Evolutionary conservation across 306 rosid species (phyloP).

Genomic region (Cicer chorassanicum): DNA sequence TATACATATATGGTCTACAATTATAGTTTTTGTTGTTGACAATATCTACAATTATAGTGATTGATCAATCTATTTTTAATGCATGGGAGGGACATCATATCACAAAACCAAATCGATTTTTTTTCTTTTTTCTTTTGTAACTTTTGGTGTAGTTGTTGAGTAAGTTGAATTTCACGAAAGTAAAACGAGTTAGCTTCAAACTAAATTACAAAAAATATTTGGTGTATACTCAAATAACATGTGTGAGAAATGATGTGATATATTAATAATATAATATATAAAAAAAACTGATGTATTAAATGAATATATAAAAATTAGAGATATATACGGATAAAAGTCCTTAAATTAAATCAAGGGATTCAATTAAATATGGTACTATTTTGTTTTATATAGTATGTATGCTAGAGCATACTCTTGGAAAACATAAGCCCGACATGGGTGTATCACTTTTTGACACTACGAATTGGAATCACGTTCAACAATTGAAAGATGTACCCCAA

Average conservation of each 20-base stretch:
- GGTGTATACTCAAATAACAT: too few species aligned
- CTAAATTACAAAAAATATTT: neutral
- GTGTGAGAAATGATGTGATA: too few species aligned
- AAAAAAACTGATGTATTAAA: too few species aligned
- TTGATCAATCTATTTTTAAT: neutral
- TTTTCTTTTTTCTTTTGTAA: neutral
- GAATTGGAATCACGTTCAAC: constrained; percentile 38
- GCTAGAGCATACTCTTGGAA: constrained; percentile 27
- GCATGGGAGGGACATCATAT: neutral
- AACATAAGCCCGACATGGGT: constrained; percentile 50
- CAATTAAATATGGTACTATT: too few species aligned
- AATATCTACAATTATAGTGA: neutral
- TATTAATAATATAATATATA: too few species aligned
- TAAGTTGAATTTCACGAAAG: constrained; percentile 15
- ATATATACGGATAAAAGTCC: too few species aligned
- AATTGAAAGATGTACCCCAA: constrained; percentile 29
- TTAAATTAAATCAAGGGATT: neutral
- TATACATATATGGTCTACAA: neutral
- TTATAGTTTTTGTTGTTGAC: neutral
- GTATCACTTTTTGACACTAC: constrained; percentile 33
- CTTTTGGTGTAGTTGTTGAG: constrained; percentile 27
- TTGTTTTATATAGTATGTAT: too few species aligned
- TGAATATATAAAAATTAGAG: too few species aligned
- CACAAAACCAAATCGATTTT: neutral
- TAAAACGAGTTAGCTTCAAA: neutral